Base-by-base conservation (phyloP, 1,284 basidiomycete species). In the Vanrija pseudolonga region DNA sequence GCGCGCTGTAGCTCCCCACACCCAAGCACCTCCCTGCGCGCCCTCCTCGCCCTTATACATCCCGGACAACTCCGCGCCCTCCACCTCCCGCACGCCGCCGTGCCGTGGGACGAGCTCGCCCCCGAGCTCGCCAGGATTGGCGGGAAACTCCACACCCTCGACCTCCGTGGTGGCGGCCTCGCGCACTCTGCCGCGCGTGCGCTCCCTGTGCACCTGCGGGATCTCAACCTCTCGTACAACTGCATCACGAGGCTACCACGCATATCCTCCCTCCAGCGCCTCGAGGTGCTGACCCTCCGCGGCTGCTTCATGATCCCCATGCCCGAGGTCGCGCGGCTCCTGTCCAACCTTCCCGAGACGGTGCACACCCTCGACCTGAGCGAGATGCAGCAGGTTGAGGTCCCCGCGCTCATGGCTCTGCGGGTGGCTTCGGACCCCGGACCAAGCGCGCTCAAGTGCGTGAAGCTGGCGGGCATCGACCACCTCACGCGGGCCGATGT, bases 401-500 rank as follows among this genome's bases (percentile, higher is more conserved):
- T 65, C 42, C 26, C 47, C 7, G 60, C 59, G 7, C 50, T 72
- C 32, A 49, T 50, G 48, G 47, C 43, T 26, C 45, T 71, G 37
- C 47, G 52, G 15, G 69, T 68, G 9, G 53, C 60, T 1, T 15
- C 32, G n/a, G 47, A 48, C 15, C 28, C 17, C 11, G 45, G 24
- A 23, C 57, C 60, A 6, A 65, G 63, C 1, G 24, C 40, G 6
- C 47, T 73, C 18, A 50, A 49, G n/a, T 58, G 65, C 24, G 61
- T 73, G 50, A 65, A 63, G 24, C 46, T 73, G 8, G 61, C 67
- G 0, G 71, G 69, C 3, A 71, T 71, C 37, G 71, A 73, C 57
- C 62, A 67, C 55, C 59, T 73, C 38, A 73, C 71, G 2, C 52
- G 65, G 9, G 50, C 52, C 22, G 67, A 73, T 50, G 61, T 73